Conservation (phyloP, 441 rosid genomes). For the Pelargonium citronellum region DNA sequence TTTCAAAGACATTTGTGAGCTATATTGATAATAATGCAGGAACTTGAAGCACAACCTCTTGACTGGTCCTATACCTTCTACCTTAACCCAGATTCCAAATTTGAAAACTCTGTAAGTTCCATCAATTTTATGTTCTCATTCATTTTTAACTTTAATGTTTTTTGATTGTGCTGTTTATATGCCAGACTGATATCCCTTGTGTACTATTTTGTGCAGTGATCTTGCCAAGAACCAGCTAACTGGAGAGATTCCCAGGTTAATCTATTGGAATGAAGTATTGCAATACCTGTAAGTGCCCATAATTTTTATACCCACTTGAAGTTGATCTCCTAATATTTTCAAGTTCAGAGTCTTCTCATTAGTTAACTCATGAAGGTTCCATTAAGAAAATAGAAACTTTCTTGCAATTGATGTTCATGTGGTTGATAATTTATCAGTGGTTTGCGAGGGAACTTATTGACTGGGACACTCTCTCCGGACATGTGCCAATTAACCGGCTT, state of each 20-base stretch:
- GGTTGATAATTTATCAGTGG: constrained; percentile 38
- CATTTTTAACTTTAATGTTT: not conserved
- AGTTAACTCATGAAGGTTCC: not conserved
- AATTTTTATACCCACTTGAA: not conserved
- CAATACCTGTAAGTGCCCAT: constrained; percentile 70
- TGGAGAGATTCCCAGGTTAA: constrained; percentile 78
- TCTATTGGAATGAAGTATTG: constrained; percentile 89
- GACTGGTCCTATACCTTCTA: constrained; percentile 86
- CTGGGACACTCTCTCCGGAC: constrained; percentile 78
- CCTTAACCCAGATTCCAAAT: constrained; percentile 80
- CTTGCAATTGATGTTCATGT: no score
- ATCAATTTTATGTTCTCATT: not conserved
- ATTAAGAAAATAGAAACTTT: no score
- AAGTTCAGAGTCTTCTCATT: not conserved
- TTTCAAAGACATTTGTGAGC: not conserved
- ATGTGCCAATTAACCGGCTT: constrained; percentile 88
- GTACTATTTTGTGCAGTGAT: constrained; percentile 37
- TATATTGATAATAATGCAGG: constrained; percentile 27
- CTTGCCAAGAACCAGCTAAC: constrained; percentile 72
- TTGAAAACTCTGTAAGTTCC: constrained; percentile 66
- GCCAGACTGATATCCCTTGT: no score
- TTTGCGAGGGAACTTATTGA: constrained; percentile 65
- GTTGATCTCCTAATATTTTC: not conserved
- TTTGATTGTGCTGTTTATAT: no score
- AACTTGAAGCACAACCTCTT: constrained; percentile 72